Evolutionary conservation across 2,329 filamentous ascomycete genomes (phyloP), one percentile per base, ranked within the genome.

Genomic region (Monilinia polystroma): DNA sequence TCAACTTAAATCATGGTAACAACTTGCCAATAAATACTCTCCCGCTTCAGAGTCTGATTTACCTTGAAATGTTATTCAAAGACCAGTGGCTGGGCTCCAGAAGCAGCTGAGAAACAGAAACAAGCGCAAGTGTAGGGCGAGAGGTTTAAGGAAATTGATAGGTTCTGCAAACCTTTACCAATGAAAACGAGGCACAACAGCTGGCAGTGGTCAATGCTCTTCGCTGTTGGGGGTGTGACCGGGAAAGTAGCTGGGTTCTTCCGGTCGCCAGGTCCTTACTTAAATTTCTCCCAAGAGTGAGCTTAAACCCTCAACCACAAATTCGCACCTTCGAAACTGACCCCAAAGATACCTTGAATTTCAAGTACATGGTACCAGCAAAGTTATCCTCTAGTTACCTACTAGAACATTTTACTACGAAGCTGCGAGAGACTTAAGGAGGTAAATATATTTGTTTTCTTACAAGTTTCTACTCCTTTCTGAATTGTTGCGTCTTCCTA

Each of bases 301-400:
- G 32, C n/a, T 32, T 35, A 35, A 49, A 43, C 41, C 57, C 26
- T 38, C 57, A 59, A 59, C 20, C 57, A 59, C 57, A 59, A n/a
- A 59, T 59, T 49, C 43, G 18, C 26, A 49, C 18, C 29, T 35
- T 49, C 26, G 18, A 58, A 5, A 35, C 7, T 18, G 14, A 5
- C 11, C n/a, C 11, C 20, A 47, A 47, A 3, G 7, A 47, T n/a
- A 20, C 20, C 18, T 8, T 12, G 23, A 29, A 23, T 10, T 23
- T 35, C 26, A 49, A 23, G 3, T 32, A 14, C 11, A 1, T 43
- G 3, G 11, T 18, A 58, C 12, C 18, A n/a, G 11, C 26, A 47
- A 47, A 41, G 3, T 26, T 58, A 18, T 47, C n/a, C 43, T 47
- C 41, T 47, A 14, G 11, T 26, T 10, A n/a, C 18, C 12, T 35